Evolutionary conservation across 2,329 filamentous ascomycete species (phyloP).

Genomic region (Colletotrichum sp.): DNA sequence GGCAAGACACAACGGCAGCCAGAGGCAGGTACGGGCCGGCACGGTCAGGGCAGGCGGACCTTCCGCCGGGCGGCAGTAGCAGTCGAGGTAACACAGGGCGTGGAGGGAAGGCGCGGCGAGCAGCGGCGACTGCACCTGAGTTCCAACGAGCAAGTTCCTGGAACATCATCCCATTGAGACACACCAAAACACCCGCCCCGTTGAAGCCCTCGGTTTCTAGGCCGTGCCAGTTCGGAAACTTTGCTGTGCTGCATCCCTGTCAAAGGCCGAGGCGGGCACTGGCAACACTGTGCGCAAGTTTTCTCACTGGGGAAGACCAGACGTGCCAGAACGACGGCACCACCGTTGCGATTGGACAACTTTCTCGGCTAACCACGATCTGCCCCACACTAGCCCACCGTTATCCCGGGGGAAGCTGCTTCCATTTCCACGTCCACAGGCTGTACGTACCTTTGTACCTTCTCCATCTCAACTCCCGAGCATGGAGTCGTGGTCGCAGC

Average conservation of each 20-base stretch:
- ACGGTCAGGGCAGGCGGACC: neutral
- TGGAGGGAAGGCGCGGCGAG: neutral
- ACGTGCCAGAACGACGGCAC: neutral
- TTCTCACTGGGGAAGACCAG: neutral
- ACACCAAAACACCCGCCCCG: neutral
- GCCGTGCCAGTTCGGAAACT: neutral
- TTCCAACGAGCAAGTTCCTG: neutral
- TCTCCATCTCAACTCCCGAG: constrained; percentile 3
- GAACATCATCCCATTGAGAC: neutral
- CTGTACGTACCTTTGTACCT: neutral
- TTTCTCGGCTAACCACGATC: neutral
- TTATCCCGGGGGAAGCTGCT: neutral
- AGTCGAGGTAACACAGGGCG: neutral
- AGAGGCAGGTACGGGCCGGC: neutral
- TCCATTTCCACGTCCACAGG: neutral
- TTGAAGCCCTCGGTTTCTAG: neutral
- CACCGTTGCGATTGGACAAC: constrained; percentile 3
- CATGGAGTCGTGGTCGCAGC: neutral
- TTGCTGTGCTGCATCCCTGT: neutral
- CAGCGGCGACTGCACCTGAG: neutral
- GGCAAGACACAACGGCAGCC: neutral
- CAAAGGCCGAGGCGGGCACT: neutral
- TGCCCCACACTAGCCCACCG: neutral
- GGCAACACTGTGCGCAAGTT: constrained; percentile 5
- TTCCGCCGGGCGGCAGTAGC: neutral